Conservation (phyloP, 2,329 filamentous ascomycete species). For the Fusarium newnesense region DNA sequence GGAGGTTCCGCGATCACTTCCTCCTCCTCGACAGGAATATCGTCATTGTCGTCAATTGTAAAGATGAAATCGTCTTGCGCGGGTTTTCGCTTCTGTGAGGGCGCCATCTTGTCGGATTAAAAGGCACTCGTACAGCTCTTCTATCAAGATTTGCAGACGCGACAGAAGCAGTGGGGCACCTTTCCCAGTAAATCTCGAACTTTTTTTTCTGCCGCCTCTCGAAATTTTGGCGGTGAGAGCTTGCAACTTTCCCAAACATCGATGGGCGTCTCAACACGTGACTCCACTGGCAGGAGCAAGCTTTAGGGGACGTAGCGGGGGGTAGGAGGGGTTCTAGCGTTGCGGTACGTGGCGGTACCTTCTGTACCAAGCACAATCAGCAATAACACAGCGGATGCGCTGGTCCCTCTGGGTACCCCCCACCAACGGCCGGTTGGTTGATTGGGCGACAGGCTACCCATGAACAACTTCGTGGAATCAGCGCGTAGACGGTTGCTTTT, state of each 20-base stretch:
- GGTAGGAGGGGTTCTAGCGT: constrained; percentile 21
- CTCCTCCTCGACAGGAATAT: constrained; percentile 63
- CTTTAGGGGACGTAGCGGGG: constrained; percentile 20
- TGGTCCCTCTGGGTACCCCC: constrained; percentile 42
- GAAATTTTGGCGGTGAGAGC: constrained; percentile 49
- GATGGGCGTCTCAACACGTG: constrained; percentile 25
- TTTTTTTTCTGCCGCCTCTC: constrained; percentile 48
- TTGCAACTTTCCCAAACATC: background rate
- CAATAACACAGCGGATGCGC: constrained; percentile 13
- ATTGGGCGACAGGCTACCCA: constrained; percentile 44
- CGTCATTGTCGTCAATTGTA: constrained; percentile 69
- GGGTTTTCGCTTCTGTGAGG: constrained; percentile 60
- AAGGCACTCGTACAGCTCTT: constrained; percentile 2
- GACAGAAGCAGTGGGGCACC: constrained; percentile 34
- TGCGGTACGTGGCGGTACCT: constrained; percentile 31
- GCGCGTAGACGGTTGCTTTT: constrained; percentile 40
- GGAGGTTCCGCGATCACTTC: constrained; percentile 58
- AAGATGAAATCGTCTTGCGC: constrained; percentile 67
- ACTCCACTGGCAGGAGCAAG: constrained; percentile 11
- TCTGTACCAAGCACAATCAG: constrained; percentile 1
- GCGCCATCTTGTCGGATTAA: constrained; percentile 54
- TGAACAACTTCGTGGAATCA: constrained; percentile 42
- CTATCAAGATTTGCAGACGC: constrained; percentile 36
- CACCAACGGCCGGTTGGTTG: constrained; percentile 41
- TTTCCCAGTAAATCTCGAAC: constrained; percentile 35